Evolutionary conservation across 2,329 filamentous ascomycete species (phyloP).

Genomic region (Huntiella abstrusa): DNA sequence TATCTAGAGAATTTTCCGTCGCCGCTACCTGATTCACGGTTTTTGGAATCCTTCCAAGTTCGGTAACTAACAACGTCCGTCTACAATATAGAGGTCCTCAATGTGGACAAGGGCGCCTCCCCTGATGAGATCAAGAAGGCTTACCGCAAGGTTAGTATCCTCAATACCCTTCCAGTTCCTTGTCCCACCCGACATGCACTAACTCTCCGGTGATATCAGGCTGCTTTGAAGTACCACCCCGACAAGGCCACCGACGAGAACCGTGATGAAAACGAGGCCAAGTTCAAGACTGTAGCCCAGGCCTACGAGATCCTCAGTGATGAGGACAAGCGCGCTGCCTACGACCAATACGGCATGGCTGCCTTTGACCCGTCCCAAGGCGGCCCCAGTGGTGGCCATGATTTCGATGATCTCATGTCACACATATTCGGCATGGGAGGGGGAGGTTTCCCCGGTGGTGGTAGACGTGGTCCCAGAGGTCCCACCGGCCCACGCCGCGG

Average conservation of each 20-base stretch:
- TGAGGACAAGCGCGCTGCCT: slow-evolving; percentile 79
- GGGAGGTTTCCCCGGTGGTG: slow-evolving; percentile 37
- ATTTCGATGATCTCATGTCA: slow-evolving; percentile 79
- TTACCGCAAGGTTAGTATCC: slow-evolving; percentile 62
- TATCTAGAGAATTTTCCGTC: neutral
- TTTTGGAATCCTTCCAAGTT: neutral
- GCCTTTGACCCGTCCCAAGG: slow-evolving; percentile 62
- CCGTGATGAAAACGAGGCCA: slow-evolving; percentile 67
- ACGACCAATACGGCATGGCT: slow-evolving; percentile 89
- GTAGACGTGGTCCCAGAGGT: slow-evolving; percentile 24
- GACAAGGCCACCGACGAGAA: slow-evolving; percentile 86
- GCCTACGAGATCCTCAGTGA: slow-evolving; percentile 97
- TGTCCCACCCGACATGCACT: neutral
- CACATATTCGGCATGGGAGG: slow-evolving; percentile 72
- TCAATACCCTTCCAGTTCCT: neutral
- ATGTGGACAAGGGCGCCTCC: slow-evolving; percentile 50
- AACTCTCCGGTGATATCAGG: slow-evolving; percentile 27
- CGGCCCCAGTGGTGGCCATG: slow-evolving; percentile 32
- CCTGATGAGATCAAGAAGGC: slow-evolving; percentile 83
- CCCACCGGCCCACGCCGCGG: slow-evolving; percentile 50
- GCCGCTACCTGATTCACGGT: neutral
- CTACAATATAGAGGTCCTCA: slow-evolving; percentile 48
- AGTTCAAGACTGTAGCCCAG: slow-evolving; percentile 82
- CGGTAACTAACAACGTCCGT: slow-evolving; percentile 7
- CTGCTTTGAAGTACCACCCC: slow-evolving; percentile 74